These are phyloP conservation scores for Paecilomyces niveus DNA, from an alignment of 2,329 filamentous ascomycete species.

Conservation along the genomic window DNA sequence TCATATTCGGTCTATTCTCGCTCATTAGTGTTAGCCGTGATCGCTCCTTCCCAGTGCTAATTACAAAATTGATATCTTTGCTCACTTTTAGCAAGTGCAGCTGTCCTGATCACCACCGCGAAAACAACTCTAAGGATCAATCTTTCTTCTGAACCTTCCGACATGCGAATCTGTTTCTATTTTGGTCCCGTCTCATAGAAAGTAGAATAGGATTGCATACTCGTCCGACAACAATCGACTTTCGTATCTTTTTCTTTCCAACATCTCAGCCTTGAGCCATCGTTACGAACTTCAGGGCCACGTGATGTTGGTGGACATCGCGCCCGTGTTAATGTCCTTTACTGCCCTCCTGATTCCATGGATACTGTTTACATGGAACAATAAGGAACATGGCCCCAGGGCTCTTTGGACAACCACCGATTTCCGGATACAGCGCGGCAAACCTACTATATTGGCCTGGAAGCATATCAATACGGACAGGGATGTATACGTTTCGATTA, in stretches of 20 bases:
- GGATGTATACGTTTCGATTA: neutral
- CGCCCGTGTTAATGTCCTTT: neutral
- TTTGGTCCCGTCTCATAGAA: neutral
- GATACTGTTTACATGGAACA: neutral
- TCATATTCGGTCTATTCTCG: neutral
- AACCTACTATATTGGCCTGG: neutral
- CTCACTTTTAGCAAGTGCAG: neutral
- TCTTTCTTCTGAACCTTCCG: neutral
- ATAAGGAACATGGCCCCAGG: slow-evolving; percentile 1
- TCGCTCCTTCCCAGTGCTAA: neutral
- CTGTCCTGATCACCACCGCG: neutral
- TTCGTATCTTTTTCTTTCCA: neutral
- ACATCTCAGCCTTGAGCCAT: neutral
- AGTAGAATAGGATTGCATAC: neutral
- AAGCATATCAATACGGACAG: neutral
- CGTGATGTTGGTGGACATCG: neutral
- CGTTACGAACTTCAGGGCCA: neutral
- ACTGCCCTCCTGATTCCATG: neutral
- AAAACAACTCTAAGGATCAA: neutral
- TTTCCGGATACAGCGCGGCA: neutral
- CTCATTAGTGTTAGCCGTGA: neutral
- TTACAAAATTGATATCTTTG: neutral
- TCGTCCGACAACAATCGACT: neutral
- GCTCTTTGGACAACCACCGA: neutral
- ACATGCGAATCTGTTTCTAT: neutral